Base-by-base conservation (phyloP, 2,329 filamentous ascomycete genomes). In the Ceratocystiopsis minuta region DNA sequence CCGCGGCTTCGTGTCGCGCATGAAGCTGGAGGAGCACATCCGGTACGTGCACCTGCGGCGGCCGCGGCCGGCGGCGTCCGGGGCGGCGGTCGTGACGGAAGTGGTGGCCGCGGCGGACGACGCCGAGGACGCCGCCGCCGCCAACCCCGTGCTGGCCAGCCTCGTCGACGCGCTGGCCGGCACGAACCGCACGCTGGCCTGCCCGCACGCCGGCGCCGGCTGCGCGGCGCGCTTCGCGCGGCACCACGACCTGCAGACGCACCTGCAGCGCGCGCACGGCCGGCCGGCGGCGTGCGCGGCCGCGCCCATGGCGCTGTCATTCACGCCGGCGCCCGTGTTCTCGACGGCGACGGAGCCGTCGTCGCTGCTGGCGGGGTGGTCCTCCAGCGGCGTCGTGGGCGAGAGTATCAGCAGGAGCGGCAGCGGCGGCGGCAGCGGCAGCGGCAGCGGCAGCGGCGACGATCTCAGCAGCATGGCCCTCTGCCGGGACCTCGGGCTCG, bases 1-100 rank as follows among this genome's bases (percentile, higher is more conserved):
- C 2, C 72, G 75, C 46, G 70, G 70, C 33, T 90, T 92, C 53
- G 72, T 73, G 45, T 81, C 79, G 46, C 94, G 92, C 57, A 70
- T 74, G 16, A 76, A 75, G 28, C 68, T 95, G 0, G 81, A 88
- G 56, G 80, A 90, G 49, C 88, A 96, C 55, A 69, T 95, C 37
- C 77, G 83, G 16, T 85, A 80, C 38, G 72, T 83, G 17, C 88
- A 96, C 56, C 64, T 94, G 20, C 75, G 77, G n/a, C 53, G 59
- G 15, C 59, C 64, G 43, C 64, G 70, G 13, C 66, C 66, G 4
- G 54, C 52, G 40, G 37, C 46, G 20, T 20, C 16, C 16, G 16
- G 36, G 39, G 37, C 40, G 13, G 43, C 44, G 43, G 55, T 32
- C 53, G 51, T 40, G 50, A 50, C 42, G 40, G 50, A 28, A 43